Conservation (phyloP, 805 yeast species). For the Ogataea pini region DNA sequence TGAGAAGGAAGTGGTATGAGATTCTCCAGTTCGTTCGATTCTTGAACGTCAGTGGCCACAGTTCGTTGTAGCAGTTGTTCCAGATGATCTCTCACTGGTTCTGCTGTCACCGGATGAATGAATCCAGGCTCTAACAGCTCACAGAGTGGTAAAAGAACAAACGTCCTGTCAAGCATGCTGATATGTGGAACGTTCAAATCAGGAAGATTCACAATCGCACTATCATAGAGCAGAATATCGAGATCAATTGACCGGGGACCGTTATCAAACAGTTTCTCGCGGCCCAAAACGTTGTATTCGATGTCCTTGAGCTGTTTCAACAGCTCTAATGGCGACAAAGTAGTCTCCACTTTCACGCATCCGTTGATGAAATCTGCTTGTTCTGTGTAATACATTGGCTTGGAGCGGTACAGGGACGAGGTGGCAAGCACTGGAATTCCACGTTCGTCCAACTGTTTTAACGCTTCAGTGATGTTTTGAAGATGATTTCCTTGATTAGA, state of each 20-base stretch:
- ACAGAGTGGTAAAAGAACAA: conserved; percentile 86
- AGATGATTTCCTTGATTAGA: conserved; percentile 79
- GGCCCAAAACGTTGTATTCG: conserved; percentile 67
- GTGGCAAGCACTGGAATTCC: conserved; percentile 54
- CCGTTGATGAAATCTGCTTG: conserved; percentile 88
- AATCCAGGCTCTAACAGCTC: conserved; percentile 70
- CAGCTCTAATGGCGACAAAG: conserved; percentile 62
- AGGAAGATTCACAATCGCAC: conserved; percentile 52
- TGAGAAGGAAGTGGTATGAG: conserved; percentile 45
- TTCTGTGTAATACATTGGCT: conserved; percentile 86
- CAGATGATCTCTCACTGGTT: conserved; percentile 71
- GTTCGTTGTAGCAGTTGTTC: conserved; percentile 39
- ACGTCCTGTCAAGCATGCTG: conserved; percentile 83
- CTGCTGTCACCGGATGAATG: conserved; percentile 84
- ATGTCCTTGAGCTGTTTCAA: conserved; percentile 65
- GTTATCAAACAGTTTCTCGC: conserved; percentile 80
- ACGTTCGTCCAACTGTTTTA: conserved; percentile 43
- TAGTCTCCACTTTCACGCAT: conserved; percentile 65
- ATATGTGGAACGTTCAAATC: conserved; percentile 81
- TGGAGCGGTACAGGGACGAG: conserved; percentile 82
- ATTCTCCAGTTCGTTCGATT: conserved; percentile 50
- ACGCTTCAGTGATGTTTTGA: conserved; percentile 57
- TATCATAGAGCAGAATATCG: conserved; percentile 78
- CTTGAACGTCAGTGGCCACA: conserved; percentile 42
- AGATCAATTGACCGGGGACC: conserved; percentile 93